Conservation (phyloP, 768 basidiomycete species). For the Lyophyllum atratum region DNA sequence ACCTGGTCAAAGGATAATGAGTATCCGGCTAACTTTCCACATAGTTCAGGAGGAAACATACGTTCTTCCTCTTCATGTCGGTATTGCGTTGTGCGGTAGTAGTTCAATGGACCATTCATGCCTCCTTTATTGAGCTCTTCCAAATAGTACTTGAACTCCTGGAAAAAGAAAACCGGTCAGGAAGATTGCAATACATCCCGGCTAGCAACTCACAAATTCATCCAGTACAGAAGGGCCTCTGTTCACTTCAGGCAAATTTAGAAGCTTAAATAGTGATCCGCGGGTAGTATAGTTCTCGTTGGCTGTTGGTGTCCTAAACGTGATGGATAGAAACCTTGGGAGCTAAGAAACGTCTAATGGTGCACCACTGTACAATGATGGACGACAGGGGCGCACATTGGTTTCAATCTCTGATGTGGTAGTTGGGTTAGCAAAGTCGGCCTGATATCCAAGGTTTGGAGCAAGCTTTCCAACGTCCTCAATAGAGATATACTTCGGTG, state of each 20-base stretch:
- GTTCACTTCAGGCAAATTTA: conserved; percentile 15
- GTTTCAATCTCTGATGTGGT: conserved; percentile 58
- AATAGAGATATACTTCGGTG: conserved; percentile 46
- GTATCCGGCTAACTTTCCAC: not conserved
- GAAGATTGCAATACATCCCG: not conserved
- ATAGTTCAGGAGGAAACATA: conserved; percentile 18
- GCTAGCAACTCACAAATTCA: conserved; percentile 16
- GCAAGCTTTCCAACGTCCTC: conserved; percentile 49
- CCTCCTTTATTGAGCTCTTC: conserved; percentile 43
- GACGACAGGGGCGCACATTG: conserved; percentile 40
- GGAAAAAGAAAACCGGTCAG: conserved; percentile 4
- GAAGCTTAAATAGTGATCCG: conserved; percentile 29
- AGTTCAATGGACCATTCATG: conserved; percentile 76
- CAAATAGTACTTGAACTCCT: conserved; percentile 62
- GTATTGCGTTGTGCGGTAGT: conserved; percentile 63
- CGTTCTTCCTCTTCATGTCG: conserved; percentile 70
- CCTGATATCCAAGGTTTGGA: conserved; percentile 68
- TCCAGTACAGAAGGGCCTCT: conserved; percentile 24
- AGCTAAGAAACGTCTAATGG: conserved; percentile 30
- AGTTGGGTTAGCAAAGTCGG: conserved; percentile 57
- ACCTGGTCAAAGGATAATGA: conserved; percentile 28
- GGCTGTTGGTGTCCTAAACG: conserved; percentile 23
- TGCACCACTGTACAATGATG: not conserved
- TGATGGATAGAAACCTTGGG: conserved; percentile 33
- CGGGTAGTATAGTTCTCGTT: conserved; percentile 20